Evolutionary conservation across 108 stramenopile species (phyloP).

Genomic region (Skeletonema potamos): DNA sequence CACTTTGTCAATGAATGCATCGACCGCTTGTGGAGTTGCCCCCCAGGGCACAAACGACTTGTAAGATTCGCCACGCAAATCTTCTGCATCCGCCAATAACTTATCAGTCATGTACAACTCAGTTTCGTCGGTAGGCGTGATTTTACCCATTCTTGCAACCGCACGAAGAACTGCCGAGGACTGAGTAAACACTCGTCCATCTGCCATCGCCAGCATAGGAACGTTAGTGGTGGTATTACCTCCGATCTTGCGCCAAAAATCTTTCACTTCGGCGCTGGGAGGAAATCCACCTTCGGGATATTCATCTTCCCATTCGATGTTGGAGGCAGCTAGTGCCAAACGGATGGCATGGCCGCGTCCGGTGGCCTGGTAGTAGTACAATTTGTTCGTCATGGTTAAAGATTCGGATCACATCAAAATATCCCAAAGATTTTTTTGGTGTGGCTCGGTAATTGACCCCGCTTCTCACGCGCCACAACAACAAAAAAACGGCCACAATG

Average conservation of each 20-base stretch:
- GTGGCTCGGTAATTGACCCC: too few species aligned
- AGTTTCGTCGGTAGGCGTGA: slow-evolving; percentile 12
- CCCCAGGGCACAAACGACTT: slow-evolving; percentile 32
- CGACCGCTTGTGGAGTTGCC: slow-evolving; percentile 17
- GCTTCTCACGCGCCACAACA: too few species aligned
- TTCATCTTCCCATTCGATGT: slow-evolving; percentile 22
- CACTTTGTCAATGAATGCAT: slow-evolving; percentile 16
- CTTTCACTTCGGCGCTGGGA: slow-evolving; percentile 17
- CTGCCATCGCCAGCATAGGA: slow-evolving; percentile 20
- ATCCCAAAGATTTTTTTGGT: too few species aligned
- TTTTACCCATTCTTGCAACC: slow-evolving; percentile 27
- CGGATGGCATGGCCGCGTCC: slow-evolving; percentile 36
- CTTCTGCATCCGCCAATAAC: slow-evolving; percentile 37
- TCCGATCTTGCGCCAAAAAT: slow-evolving; percentile 18
- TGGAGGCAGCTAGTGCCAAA: slow-evolving; percentile 22
- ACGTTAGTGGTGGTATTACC: slow-evolving; percentile 36
- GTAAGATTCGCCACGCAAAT: slow-evolving; percentile 26
- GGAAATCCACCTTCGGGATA: slow-evolving; percentile 15
- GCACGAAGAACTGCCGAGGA: slow-evolving; percentile 35
- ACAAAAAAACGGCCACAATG: too few species aligned
- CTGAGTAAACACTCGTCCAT: slow-evolving; percentile 38
- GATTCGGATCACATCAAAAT: too few species aligned
- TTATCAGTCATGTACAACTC: slow-evolving; percentile 30
- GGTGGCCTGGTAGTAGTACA: slow-evolving; percentile 29
- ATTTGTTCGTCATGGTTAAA: slow-evolving; percentile 21